These are phyloP conservation scores for Mycothermus thermophilus DNA, from an alignment of 495 filamentous ascomycete species.

Conservation along the genomic window DNA sequence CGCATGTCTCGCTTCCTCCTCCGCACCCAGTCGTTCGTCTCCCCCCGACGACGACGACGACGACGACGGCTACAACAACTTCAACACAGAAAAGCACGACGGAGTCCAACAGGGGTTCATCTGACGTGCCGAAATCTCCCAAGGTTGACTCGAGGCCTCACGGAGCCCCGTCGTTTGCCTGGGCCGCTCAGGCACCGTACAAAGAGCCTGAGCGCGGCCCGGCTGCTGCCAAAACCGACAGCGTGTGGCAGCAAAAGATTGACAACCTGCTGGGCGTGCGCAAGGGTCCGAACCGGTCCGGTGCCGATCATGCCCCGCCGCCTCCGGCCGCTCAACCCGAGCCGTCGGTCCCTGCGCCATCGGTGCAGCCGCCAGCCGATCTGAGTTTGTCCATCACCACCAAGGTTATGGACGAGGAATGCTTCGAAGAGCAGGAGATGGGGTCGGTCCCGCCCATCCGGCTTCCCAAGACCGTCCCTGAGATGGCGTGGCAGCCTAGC, in stretches of 20 bases:
- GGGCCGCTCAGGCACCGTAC: constrained; percentile 14
- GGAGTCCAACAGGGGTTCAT: background rate
- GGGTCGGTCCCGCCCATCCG: constrained; percentile 59
- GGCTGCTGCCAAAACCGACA: constrained; percentile 4
- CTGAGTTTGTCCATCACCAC: no score
- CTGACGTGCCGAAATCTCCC: constrained; percentile 3
- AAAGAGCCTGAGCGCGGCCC: constrained; percentile 10
- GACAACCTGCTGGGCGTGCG: constrained; percentile 50
- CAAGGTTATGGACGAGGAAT: constrained; percentile 58
- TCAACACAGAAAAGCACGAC: constrained; percentile 16
- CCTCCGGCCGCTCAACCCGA: no score
- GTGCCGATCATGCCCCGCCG: no score
- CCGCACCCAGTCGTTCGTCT: constrained; percentile 58
- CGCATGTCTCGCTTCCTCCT: constrained; percentile 54
- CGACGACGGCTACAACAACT: no score
- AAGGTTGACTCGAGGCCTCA: no score
- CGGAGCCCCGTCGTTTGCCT: constrained; percentile 13
- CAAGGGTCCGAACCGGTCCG: constrained; percentile 43
- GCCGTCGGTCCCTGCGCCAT: no score
- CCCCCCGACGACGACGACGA: constrained; percentile 36
- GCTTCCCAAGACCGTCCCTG: constrained; percentile 47
- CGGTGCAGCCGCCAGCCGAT: no score
- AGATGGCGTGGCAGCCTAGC: constrained; percentile 34
- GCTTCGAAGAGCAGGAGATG: constrained; percentile 73
- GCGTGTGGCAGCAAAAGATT: constrained; percentile 60